Evolutionary conservation across 2,329 filamentous ascomycete genomes (phyloP).

Genomic region (Achaetomium macrosporum): DNA sequence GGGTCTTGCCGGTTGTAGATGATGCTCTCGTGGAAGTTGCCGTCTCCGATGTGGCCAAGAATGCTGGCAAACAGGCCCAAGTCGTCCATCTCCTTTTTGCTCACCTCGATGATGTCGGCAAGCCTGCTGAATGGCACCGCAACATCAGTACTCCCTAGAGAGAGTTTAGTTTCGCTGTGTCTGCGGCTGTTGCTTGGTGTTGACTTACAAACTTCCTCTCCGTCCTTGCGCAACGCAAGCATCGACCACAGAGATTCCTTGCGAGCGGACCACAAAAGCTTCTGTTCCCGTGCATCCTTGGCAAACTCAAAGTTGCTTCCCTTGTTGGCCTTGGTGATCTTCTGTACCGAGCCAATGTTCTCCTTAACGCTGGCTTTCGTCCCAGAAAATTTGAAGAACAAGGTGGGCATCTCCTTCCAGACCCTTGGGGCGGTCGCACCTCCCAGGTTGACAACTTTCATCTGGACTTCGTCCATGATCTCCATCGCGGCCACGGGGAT

Average conservation of each 20-base stretch:
- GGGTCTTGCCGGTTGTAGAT: constrained; percentile 71
- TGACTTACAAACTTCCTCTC: constrained; percentile 64
- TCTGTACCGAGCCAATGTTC: constrained; percentile 63
- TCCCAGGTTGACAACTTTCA: constrained; percentile 72
- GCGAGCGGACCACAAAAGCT: constrained; percentile 71
- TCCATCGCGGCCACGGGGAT: constrained; percentile 74
- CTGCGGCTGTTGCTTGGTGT: too few species aligned
- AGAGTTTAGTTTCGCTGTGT: not conserved
- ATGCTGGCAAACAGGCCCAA: constrained; percentile 83
- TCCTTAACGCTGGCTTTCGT: constrained; percentile 72
- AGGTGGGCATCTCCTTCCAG: constrained; percentile 70
- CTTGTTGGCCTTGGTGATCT: constrained; percentile 59
- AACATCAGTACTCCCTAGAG: constrained; percentile 69
- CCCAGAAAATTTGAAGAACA: constrained; percentile 84
- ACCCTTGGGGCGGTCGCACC: constrained; percentile 61
- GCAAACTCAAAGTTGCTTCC: constrained; percentile 72
- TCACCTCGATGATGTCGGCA: constrained; percentile 71
- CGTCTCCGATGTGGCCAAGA: constrained; percentile 85
- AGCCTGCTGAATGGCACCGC: constrained; percentile 73
- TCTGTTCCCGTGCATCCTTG: constrained; percentile 62
- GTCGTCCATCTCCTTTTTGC: constrained; percentile 83
- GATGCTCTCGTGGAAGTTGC: constrained; percentile 91
- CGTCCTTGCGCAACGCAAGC: constrained; percentile 60
- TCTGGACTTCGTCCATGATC: constrained; percentile 84
- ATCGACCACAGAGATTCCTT: constrained; percentile 85